Evolutionary conservation across 495 filamentous ascomycete species (phyloP).

Genomic region (Aspergillus nidulans): DNA sequence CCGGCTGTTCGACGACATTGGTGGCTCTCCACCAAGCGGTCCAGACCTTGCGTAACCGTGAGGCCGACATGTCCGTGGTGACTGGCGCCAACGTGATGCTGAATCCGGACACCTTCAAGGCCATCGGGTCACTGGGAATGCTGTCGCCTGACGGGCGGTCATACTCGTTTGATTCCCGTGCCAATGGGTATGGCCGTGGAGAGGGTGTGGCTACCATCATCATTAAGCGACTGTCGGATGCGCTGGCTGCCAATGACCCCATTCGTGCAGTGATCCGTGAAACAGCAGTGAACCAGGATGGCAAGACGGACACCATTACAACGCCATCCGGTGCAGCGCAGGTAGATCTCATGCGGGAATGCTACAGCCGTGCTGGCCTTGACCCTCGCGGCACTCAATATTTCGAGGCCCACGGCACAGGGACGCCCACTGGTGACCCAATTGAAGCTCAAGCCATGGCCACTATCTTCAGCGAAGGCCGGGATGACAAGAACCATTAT

Average conservation of each 20-base stretch:
- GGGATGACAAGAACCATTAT: conserved; percentile 23
- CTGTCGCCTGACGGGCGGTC: conserved; percentile 16
- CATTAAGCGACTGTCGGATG: conserved; percentile 26
- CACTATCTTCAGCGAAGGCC: conserved; percentile 27
- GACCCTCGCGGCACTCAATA: conserved; percentile 18
- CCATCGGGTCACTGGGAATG: background rate
- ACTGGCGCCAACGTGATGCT: conserved; percentile 28
- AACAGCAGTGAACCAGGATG: conserved; percentile 42
- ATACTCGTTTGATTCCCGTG: conserved; percentile 22
- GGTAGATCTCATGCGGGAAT: conserved; percentile 35
- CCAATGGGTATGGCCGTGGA: conserved; percentile 29
- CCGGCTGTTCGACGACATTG: conserved; percentile 31
- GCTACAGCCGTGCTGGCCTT: too few relatives aligned
- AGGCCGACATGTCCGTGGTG: conserved; percentile 27
- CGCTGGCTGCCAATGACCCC: conserved; percentile 22
- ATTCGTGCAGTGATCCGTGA: conserved; percentile 32
- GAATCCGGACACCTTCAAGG: conserved; percentile 20
- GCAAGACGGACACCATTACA: conserved; percentile 37
- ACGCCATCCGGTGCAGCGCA: conserved; percentile 53
- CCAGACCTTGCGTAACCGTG: conserved; percentile 31
- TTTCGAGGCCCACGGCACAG: conserved; percentile 38
- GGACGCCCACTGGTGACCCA: conserved; percentile 58
- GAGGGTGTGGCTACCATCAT: conserved; percentile 27
- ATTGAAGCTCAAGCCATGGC: conserved; percentile 41
- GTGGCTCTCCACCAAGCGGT: conserved; percentile 29